Percentiles rank a stretch among this genome's conserved stretches.
Evolutionary conservation across 495 filamentous ascomycete genomes (phyloP).

Genomic region (Tetracladium marchalianum): DNA sequence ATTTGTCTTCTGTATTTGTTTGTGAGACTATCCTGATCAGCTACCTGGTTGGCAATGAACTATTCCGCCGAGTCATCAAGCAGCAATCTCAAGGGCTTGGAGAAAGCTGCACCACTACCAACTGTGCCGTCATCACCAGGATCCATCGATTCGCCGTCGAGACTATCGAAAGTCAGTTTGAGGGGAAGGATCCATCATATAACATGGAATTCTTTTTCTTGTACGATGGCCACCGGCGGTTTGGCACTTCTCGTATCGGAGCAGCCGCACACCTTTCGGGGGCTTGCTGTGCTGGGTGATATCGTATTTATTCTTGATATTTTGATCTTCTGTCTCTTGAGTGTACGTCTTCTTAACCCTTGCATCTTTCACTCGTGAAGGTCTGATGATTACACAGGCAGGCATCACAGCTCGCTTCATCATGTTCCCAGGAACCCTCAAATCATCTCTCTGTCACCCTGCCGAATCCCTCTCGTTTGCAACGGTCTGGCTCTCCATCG

Average conservation of each 20-base stretch:
- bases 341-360: neutral
- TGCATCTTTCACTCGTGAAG: too few species aligned
- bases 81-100: too few species aligned
- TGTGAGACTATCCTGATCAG: too few species aligned
- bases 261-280: slow-evolving; percentile 50
- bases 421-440: slow-evolving; percentile 41
- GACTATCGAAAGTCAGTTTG: neutral
- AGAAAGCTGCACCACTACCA: too few species aligned
- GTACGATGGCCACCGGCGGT: slow-evolving; percentile 54
- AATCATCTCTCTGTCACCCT: slow-evolving; percentile 48
- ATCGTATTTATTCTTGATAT: slow-evolving; percentile 54
- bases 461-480: slow-evolving; percentile 58
- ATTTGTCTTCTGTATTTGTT: too few species aligned
- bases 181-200: slow-evolving; percentile 49
- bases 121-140: too few species aligned
- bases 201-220: slow-evolving; percentile 58
- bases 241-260: slow-evolving; percentile 49
- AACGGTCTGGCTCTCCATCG: slow-evolving; percentile 54
- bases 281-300: slow-evolving; percentile 48
- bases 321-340: slow-evolving; percentile 35
- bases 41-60: too few species aligned
- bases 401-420: slow-evolving; percentile 41
- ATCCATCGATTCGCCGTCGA: too few species aligned
- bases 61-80: too few species aligned
- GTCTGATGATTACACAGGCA: slow-evolving; percentile 1